Conservation (phyloP, 345 rosid species). For the Camelina sativa region DNA sequence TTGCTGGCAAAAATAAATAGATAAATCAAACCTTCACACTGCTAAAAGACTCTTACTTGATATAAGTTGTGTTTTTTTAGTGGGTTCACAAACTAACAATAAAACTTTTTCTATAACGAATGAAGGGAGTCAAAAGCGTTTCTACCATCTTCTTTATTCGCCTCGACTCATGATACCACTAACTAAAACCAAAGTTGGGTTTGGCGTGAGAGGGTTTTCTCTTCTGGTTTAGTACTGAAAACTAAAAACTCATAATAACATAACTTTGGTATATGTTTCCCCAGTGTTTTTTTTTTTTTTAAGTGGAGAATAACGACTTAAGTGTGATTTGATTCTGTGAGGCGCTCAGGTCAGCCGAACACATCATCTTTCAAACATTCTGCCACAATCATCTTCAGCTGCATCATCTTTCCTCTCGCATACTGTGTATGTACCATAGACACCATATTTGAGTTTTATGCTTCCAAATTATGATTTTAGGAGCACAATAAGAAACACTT, state of each 20-base stretch:
- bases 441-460: slow-evolving; percentile 3
- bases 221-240: too few species aligned
- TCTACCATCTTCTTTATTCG: slow-evolving; percentile 8
- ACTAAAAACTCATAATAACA: too few species aligned
- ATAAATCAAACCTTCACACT: not conserved
- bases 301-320: slow-evolving; percentile 19
- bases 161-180: slow-evolving; percentile 20
- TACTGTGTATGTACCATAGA: slow-evolving; percentile 50
- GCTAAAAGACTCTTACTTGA: not conserved
- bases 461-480: not conserved
- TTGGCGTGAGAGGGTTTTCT: too few species aligned
- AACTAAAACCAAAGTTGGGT: not conserved
- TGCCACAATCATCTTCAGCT: slow-evolving; percentile 59
- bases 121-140: slow-evolving; percentile 3
- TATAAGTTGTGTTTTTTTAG: not conserved
- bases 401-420: slow-evolving; percentile 72
- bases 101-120: not conserved
- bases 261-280: not conserved
- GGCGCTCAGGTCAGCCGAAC: slow-evolving; percentile 20
- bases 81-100: not conserved
- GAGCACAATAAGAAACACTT: slow-evolving; percentile 42
- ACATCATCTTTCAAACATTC: slow-evolving; percentile 61
- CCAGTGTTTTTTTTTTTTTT: not conserved
- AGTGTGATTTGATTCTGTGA: slow-evolving; percentile 11
- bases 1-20: not conserved